phyloP scores from a whole-genome alignment of 495 filamentous ascomycete species.

The Aspergillus sclerotiicarbonarius region DNA sequence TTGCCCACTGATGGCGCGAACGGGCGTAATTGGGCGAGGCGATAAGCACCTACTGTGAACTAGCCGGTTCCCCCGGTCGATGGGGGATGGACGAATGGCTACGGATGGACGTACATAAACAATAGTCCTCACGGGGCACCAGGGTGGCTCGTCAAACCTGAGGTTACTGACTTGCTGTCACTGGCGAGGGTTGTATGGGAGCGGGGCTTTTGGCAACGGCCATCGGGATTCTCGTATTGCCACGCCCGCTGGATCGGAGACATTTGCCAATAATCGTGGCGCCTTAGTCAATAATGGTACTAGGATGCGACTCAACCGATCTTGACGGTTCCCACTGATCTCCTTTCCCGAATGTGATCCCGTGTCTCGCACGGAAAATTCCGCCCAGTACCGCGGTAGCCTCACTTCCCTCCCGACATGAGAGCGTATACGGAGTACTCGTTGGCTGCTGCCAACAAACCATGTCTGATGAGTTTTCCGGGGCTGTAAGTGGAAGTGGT shows the following conservation, averaged over 20 bases:
- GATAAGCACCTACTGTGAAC: background rate
- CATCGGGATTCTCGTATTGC: slow-evolving; percentile 13
- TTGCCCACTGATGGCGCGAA: slow-evolving; percentile 14
- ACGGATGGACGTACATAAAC: too few species aligned
- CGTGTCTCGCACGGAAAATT: slow-evolving; percentile 23
- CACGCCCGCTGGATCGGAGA: slow-evolving; percentile 18
- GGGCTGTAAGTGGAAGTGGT: too few species aligned
- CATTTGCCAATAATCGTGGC: slow-evolving; percentile 13
- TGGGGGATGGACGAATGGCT: too few species aligned
- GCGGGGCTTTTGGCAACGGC: background rate
- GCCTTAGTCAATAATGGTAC: slow-evolving; percentile 13
- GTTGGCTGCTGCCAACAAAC: background rate
- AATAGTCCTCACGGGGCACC: too few species aligned
- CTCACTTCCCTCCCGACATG: background rate
- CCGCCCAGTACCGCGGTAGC: slow-evolving; percentile 26
- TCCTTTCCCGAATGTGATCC: slow-evolving; percentile 30
- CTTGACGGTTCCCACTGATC: slow-evolving; percentile 40
- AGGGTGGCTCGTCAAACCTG: too few species aligned
- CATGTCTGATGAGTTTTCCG: background rate
- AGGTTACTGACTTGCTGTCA: too few species aligned
- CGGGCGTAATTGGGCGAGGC: slow-evolving; percentile 16
- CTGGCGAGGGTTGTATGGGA: background rate
- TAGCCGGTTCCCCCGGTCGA: background rate
- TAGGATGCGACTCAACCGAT: slow-evolving; percentile 19
- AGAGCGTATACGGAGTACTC: too few species aligned